A percentile compares a stretch with the other conserved stretches of the same genome.
phyloP scores from a whole-genome alignment of 2,329 filamentous ascomycete genomes.

The Exophiala xenobiotica region DNA sequence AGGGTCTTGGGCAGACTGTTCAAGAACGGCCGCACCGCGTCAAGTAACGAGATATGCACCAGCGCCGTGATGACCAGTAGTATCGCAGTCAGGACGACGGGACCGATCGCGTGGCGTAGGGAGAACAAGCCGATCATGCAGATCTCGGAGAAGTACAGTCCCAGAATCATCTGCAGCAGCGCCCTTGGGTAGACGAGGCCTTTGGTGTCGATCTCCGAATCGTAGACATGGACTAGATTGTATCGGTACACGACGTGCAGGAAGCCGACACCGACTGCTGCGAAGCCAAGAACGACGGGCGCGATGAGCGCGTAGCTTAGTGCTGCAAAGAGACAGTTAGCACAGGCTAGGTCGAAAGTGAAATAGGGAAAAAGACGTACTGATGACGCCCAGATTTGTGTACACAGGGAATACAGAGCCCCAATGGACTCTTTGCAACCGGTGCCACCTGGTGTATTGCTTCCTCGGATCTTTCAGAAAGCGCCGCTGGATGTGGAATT shows the following conservation, averaged over 20 bases:
- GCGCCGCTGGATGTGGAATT: constrained; percentile 37
- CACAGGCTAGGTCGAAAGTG: not conserved
- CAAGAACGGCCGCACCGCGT: constrained; percentile 45
- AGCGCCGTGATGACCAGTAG: constrained; percentile 73
- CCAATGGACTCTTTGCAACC: constrained; percentile 72
- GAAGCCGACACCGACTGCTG: constrained; percentile 70
- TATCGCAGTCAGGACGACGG: constrained; percentile 70
- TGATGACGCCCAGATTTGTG: constrained; percentile 78
- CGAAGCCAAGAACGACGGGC: constrained; percentile 79
- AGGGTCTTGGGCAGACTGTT: constrained; percentile 67
- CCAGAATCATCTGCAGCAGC: constrained; percentile 80
- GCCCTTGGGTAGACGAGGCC: constrained; percentile 85
- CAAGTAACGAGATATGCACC: constrained; percentile 62
- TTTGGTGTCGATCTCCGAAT: constrained; percentile 78
- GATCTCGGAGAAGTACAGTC: constrained; percentile 78
- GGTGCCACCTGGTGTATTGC: constrained; percentile 72
- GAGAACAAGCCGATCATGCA: constrained; percentile 84
- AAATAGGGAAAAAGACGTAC: constrained; percentile 7
- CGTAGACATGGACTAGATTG: constrained; percentile 83
- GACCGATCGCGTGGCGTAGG: constrained; percentile 47
- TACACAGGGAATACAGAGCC: constrained; percentile 76
- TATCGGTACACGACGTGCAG: constrained; percentile 88
- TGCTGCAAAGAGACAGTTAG: constrained; percentile 49
- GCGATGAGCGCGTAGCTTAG: constrained; percentile 86
- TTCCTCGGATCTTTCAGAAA: constrained; percentile 64